Percentiles rank a stretch among this genome's conserved stretches.
Evolutionary conservation across 768 basidiomycete genomes (phyloP).

Genomic region (Zangia roseola): DNA sequence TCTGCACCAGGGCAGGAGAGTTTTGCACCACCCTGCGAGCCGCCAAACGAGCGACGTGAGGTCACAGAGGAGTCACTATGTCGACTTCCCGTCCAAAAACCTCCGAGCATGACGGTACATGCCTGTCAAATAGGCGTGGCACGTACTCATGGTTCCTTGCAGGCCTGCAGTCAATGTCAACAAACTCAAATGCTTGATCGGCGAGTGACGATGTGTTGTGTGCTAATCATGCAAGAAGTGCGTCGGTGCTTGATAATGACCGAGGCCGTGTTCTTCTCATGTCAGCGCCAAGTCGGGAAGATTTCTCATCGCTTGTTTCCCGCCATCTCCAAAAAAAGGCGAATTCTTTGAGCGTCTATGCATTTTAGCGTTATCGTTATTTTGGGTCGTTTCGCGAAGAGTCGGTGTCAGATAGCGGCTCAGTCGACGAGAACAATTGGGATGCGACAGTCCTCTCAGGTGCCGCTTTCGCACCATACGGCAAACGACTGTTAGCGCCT

Average conservation of each 20-base stretch:
- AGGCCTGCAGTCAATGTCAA: background rate
- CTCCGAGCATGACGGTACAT: background rate
- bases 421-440: background rate
- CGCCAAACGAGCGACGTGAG: too few relatives aligned
- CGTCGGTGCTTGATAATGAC: background rate
- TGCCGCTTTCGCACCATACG: too few relatives aligned
- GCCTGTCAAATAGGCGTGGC: too few relatives aligned
- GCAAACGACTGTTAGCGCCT: too few relatives aligned
- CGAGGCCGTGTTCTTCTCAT: constrained; percentile 9
- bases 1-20: background rate
- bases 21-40: too few relatives aligned
- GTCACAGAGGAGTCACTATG: too few relatives aligned
- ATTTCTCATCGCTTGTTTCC: constrained; percentile 8
- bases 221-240: background rate
- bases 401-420: background rate
- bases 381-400: background rate
- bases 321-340: background rate
- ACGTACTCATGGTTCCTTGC: constrained; percentile 2
- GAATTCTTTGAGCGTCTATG: background rate
- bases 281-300: constrained; percentile 2
- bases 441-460: too few relatives aligned
- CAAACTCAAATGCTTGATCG: too few relatives aligned
- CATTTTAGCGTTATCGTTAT: background rate
- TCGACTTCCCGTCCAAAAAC: background rate
- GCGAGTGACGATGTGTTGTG: background rate